Base-by-base conservation (phyloP, 768 basidiomycete species). In the Tricholoma matsutake region DNA sequence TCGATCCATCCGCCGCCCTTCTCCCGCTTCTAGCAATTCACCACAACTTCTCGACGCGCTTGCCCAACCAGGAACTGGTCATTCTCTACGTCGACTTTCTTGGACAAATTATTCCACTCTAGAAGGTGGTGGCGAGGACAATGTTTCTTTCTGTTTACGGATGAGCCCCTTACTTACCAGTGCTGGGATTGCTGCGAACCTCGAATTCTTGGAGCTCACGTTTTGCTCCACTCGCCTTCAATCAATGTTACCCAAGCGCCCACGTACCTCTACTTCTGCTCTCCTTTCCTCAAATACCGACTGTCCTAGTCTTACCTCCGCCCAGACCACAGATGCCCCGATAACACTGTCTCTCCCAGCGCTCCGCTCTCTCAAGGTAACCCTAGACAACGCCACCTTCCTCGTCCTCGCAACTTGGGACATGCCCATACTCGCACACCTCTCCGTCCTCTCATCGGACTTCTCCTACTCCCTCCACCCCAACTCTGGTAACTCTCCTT, bases 321-420 rank as follows among this genome's bases (percentile, higher is more conserved):
- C 7, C 56, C 64, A 52, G 3, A 60, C 47, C 72, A 71, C 14
- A 9, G 11, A 11, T 25, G 13, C 56, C 65, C 49, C 1, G 18
- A 63, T 68, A 52, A 72, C 81, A 10, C 78, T 86, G 18, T 71
- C 71, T 7, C 76, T 91, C n/a, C 88, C 89, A 11, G 78, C 82
- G 11, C 77, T 91, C n/a, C 78, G 80, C 14, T 83, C 88, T 1
- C 80, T 91, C 54, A 90, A 89, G 69, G 80, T 86, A 3, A 85
- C 86, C 1, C 78, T 91, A 34, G 87, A 89, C 73, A 86, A 89
- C 62, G 83, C 83, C 4, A 89, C 88, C 6, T 89, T 91, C 61
- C 77, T 80, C 3, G 82, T 87, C 10, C 82, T 91, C 22, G 79
- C 88, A 0, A 75, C 76, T 3, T 91, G 89, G 89, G 72, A 75